A percentile compares a stretch with the other conserved stretches of the same genome.
phyloP scores from a whole-genome alignment of 257 asterid genomes.

The Scutellaria barbata region DNA sequence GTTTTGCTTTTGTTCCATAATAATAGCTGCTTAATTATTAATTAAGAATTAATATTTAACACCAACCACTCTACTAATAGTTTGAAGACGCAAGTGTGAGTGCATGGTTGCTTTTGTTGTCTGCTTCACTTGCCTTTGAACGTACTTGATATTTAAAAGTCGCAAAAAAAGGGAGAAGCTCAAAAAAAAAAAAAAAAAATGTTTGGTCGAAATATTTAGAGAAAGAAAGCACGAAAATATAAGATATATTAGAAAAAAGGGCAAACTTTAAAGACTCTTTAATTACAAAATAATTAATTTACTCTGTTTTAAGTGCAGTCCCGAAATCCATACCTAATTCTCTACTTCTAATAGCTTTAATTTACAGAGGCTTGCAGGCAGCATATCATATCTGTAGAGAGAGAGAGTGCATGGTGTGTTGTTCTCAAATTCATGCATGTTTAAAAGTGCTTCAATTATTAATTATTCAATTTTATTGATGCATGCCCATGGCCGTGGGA shows the following conservation, averaged over 20 bases:
- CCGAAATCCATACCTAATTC: constrained; percentile 35
- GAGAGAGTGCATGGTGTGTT: background rate
- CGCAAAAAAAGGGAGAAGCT: background rate
- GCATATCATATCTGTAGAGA: too few relatives aligned
- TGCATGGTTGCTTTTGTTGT: constrained; percentile 27
- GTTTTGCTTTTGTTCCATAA: constrained; percentile 16
- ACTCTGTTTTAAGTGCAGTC: constrained; percentile 40
- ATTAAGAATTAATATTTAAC: background rate
- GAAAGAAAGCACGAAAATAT: background rate
- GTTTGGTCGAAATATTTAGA: background rate
- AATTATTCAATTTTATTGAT: constrained; percentile 40
- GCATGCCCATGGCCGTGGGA: constrained; percentile 64
- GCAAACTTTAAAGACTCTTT: constrained; percentile 34
- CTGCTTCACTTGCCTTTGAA: background rate
- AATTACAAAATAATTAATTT: constrained; percentile 44
- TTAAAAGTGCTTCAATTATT: constrained; percentile 3
- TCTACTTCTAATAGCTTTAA: constrained; percentile 34
- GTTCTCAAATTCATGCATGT: constrained; percentile 26
- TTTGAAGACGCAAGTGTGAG: background rate
- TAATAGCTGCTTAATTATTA: background rate
- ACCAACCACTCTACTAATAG: background rate
- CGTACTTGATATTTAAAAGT: background rate
- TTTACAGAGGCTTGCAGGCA: constrained; percentile 36
- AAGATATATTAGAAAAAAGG: background rate
- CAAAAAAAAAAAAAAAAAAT: background rate